These are phyloP conservation scores for Stromatinia cepivora DNA, from an alignment of 2,329 filamentous ascomycete species.

Conservation along the genomic window DNA sequence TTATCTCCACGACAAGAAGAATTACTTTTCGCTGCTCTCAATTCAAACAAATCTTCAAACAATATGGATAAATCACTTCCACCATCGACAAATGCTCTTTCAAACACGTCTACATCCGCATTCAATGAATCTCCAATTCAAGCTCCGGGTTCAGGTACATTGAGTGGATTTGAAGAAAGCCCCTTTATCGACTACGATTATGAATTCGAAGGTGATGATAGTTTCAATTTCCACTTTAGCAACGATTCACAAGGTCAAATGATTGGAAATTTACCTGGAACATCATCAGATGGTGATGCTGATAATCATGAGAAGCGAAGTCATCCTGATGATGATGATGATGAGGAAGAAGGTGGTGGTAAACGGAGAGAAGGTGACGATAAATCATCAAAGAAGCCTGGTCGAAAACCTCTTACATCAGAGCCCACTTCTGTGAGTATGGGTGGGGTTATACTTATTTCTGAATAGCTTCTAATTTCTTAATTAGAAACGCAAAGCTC, in stretches of 20 bases:
- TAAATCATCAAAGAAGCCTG: slow-evolving; percentile 91
- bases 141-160: slow-evolving; percentile 47
- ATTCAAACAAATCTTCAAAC: slow-evolving; percentile 56
- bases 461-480: slow-evolving; percentile 29
- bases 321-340: slow-evolving; percentile 68
- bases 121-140: slow-evolving; percentile 52
- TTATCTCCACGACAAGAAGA: slow-evolving; percentile 76
- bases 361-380: slow-evolving; percentile 74
- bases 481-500: slow-evolving; percentile 85
- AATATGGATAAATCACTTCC: slow-evolving; percentile 33
- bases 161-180: slow-evolving; percentile 66
- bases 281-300: slow-evolving; percentile 42
- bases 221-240: slow-evolving; percentile 61
- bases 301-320: slow-evolving; percentile 70
- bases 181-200: slow-evolving; percentile 83
- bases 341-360: slow-evolving; percentile 66
- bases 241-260: slow-evolving; percentile 61
- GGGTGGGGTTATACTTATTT: slow-evolving; percentile 35
- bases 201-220: slow-evolving; percentile 71
- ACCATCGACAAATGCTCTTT: slow-evolving; percentile 44
- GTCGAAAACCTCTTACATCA: slow-evolving; percentile 90
- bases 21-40: slow-evolving; percentile 72
- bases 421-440: slow-evolving; percentile 89
- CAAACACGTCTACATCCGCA: slow-evolving; percentile 50
- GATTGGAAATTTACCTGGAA: slow-evolving; percentile 73